A percentile compares a stretch with the other conserved stretches of the same genome.
Evolutionary conservation across 345 rosid genomes (phyloP).

Genomic region (Sonneratia caseolaris): DNA sequence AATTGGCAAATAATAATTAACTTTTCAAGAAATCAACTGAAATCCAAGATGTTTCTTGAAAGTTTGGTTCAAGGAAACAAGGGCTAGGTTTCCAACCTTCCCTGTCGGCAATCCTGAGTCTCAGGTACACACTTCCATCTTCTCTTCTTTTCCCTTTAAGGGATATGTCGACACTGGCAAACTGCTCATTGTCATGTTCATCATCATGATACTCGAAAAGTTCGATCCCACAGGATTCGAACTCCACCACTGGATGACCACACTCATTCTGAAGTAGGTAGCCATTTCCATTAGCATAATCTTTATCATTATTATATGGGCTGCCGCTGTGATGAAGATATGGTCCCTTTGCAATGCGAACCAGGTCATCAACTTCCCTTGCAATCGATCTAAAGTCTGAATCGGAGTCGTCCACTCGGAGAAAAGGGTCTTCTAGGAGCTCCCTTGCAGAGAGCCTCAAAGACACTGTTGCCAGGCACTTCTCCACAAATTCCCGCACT

Average conservation of each 20-base stretch:
- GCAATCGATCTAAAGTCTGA: conserved; percentile 40
- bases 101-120: conserved; percentile 64
- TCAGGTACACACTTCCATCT: conserved; percentile 53
- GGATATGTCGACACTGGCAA: conserved; percentile 52
- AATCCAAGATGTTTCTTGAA: not conserved
- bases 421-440: conserved; percentile 76
- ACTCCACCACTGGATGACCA: conserved; percentile 35
- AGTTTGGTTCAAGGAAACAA: not conserved
- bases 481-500: conserved; percentile 67
- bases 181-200: conserved; percentile 27
- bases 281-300: conserved; percentile 32
- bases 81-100: conserved; percentile 52
- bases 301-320: conserved; percentile 23
- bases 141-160: conserved; percentile 68
- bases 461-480: conserved; percentile 87
- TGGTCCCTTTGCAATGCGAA: conserved; percentile 50
- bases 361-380: conserved; percentile 29
- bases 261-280: conserved; percentile 32
- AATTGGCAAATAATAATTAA: not conserved
- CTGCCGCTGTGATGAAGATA: conserved; percentile 23
- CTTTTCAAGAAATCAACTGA: not conserved
- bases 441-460: conserved; percentile 79
- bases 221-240: conserved; percentile 47
- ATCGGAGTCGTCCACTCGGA: conserved; percentile 45
- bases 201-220: conserved; percentile 67